Evolutionary conservation across 1,284 basidiomycete species (phyloP).

Genomic region (Meira miltonrushii): DNA sequence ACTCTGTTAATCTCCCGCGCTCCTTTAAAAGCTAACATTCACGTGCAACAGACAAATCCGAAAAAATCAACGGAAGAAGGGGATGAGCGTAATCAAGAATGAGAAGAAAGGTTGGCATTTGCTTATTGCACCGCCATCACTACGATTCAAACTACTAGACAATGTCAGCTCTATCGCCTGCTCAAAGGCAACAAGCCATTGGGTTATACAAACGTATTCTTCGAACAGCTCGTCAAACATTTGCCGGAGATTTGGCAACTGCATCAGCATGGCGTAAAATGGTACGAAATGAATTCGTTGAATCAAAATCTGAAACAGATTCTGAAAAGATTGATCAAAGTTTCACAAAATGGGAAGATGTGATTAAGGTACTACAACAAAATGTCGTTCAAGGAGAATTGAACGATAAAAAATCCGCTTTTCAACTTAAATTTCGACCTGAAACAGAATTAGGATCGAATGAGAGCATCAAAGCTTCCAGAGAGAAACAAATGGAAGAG

Average conservation of each 20-base stretch:
- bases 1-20: too few species aligned
- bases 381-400: slow-evolving; percentile 50
- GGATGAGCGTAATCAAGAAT: too few species aligned
- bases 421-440: slow-evolving; percentile 1
- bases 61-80: neutral
- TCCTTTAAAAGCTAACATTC: too few species aligned
- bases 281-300: slow-evolving; percentile 34
- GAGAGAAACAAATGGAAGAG: slow-evolving; percentile 4
- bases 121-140: neutral
- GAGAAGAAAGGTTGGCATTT: neutral
- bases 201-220: slow-evolving; percentile 45
- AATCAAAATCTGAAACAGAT: slow-evolving; percentile 27
- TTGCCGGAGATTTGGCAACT: slow-evolving; percentile 31
- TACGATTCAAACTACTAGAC: neutral
- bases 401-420: slow-evolving; percentile 24
- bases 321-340: slow-evolving; percentile 35
- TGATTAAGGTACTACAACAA: slow-evolving; percentile 35
- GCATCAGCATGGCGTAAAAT: slow-evolving; percentile 31
- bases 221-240: slow-evolving; percentile 40
- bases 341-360: slow-evolving; percentile 43
- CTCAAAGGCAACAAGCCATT: slow-evolving; percentile 21
- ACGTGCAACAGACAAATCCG: too few species aligned
- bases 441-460: slow-evolving; percentile 8
- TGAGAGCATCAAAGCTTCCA: neutral
- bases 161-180: slow-evolving; percentile 2